A percentile compares a stretch with the other conserved stretches of the same genome.
These are phyloP conservation scores for Calophaca sinica DNA, from an alignment of 306 rosid species.

Conservation along the genomic window DNA sequence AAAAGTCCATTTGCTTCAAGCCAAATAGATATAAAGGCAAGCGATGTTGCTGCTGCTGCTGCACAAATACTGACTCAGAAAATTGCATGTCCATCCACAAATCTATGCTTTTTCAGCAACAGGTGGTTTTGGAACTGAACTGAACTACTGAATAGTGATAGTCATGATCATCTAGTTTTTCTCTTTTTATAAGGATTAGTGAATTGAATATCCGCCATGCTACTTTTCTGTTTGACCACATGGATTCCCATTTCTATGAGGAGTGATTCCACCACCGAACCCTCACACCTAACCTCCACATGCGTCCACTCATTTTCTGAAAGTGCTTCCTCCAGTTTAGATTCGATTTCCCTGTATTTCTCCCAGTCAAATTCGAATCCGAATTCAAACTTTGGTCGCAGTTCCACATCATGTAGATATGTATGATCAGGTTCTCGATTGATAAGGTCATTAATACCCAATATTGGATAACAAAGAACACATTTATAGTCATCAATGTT, in stretches of 20 bases:
- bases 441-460: too few relatives aligned
- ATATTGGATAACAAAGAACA: neutral
- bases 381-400: too few relatives aligned
- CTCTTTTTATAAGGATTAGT: neutral
- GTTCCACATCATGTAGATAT: neutral
- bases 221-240: neutral
- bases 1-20: too few relatives aligned
- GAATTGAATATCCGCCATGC: slow-evolving; percentile 2
- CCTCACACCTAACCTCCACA: neutral
- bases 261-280: too few relatives aligned
- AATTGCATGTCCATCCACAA: neutral
- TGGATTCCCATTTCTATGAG: neutral
- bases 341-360: neutral
- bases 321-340: neutral
- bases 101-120: neutral
- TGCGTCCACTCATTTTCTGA: neutral
- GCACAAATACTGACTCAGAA: too few relatives aligned
- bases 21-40: too few relatives aligned
- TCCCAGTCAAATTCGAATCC: too few relatives aligned
- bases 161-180: neutral
- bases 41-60: too few relatives aligned
- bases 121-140: neutral
- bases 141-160: neutral
- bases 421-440: neutral
- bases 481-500: neutral